Conservation (phyloP, 305 asterid genomes). For the Salvia sclarea region DNA sequence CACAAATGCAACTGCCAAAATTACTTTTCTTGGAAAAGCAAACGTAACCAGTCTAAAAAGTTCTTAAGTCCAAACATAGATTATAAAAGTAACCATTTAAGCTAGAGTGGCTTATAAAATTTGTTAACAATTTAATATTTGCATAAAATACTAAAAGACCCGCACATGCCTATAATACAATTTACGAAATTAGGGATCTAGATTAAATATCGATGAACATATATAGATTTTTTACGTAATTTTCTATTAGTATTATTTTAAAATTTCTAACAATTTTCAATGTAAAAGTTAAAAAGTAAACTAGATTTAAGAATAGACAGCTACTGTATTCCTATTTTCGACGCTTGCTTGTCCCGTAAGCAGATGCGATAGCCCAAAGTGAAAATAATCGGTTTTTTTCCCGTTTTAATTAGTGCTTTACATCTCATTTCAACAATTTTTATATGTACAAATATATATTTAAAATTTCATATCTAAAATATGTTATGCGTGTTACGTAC, state of each 20-base stretch:
- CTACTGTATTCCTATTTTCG: slow-evolving; percentile 2
- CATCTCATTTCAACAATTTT: neutral
- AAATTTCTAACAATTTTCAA: neutral
- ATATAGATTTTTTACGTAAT: no score
- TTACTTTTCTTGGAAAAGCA: neutral
- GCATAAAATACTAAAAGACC: neutral
- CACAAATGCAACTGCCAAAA: neutral
- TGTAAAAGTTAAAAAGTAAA: neutral
- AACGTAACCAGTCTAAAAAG: neutral
- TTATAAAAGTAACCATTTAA: neutral
- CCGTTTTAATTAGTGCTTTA: no score
- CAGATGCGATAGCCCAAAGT: neutral
- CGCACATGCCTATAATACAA: neutral
- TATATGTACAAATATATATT: neutral
- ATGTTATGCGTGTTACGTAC: neutral
- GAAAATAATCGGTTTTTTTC: neutral
- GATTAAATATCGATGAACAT: neutral
- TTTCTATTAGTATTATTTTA: neutral
- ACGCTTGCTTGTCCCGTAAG: slow-evolving; percentile 7
- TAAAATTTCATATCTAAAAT: neutral
- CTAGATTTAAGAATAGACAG: neutral
- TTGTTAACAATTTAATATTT: neutral
- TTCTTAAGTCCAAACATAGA: neutral
- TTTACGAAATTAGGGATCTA: neutral
- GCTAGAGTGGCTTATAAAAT: no score